Evolutionary conservation across 768 basidiomycete species (phyloP), one percentile per base, ranked within the genome.

Genomic region (Cyclocybe cylindracea): DNA sequence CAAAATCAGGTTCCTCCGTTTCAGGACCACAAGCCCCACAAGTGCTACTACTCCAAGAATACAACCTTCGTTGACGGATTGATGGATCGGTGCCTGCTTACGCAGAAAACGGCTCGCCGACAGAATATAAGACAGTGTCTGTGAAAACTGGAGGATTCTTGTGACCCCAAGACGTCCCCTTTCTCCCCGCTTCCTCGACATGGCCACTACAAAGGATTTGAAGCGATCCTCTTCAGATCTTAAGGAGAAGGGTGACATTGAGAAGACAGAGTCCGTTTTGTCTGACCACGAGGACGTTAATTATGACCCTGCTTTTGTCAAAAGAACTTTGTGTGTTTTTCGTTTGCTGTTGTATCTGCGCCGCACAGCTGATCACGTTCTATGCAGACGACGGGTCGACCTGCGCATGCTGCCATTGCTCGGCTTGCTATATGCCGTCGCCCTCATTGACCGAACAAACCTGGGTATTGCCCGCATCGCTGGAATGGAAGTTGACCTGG

Each of bases 391-490:
- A 24, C 50, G 50, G 32, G 50, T 70, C 33, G 68, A 70, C 50
- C 61, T 57, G 56, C 63, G 66, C 10, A 61, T 70, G 46, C 54
- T 70, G 13, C 68, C 68, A 4, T 45, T 70, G 5, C 54, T 70
- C 0, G 60, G 61, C 0, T 46, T 70, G 10, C 51, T 70, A 10
- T 70, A 70, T 52, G 54, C 67, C 5, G 48, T 68, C 24, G 66
- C 66, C n/a, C 55, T 70, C 16, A 62, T 70, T 42, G 68, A 70
- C 50, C 57, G 68, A 10, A 66, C 64, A 4, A 70, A 68, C 51
- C 41, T 68, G 39, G 66, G 66, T 14, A 57, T 64, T 19, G 68
- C 68, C 11, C 58, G 67, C 10, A 64, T 57, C 9, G 64, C 63
- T 9, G 67, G 67, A 29, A 67, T 70, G 67, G 62, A 65, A 3